Base-by-base conservation (phyloP, 495 filamentous ascomycete species). In the Viridothelium virens region DNA sequence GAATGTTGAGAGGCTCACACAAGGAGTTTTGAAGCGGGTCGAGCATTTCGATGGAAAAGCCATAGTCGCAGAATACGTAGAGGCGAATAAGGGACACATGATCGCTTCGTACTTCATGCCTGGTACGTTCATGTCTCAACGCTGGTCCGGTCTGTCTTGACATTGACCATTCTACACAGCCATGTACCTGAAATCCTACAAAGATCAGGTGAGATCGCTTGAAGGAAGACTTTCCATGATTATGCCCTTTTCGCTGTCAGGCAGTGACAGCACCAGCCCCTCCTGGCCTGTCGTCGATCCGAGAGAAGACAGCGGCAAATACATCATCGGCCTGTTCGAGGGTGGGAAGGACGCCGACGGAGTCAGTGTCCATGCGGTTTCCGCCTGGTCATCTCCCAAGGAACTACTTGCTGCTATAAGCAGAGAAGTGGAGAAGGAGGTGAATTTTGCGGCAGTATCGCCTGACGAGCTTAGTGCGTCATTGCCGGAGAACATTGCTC, bases 31-130 rank as follows among this genome's bases (percentile, higher is more conserved):
- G 11, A 63, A 73, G n/a, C 70, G 84, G 64, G 80, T 89, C 37
- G 73, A 78, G 37, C 85, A 88, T 72, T 90, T 87, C 69, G 86
- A 89, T 72, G 69, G 71, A 66, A 89, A 89, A 72, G 84, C 84
- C 31, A 66, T 77, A 1, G 78, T 89, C 9, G 86, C 84, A 59
- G 74, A 82, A 18, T 87, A 89, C 72, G 81, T 87, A 63, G 69
- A 71, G 63, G 64, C 46, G 2, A 69, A 64, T 34, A 69, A 71
- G 59, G 67, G 64, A 6, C 63, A 64, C 36, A 71, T 71, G 69
- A 56, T 66, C 2, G 63, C 53, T n/a, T 66, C 59, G 11, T 63
- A 69, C 38, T 63, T 66, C 41, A 69, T 69, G 69, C 67, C 69
- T n/a, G 67, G 63, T 66, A 33, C 36, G 69, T 38, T 18, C n/a